A percentile compares a stretch with the other conserved stretches of the same genome.
Conservation (phyloP, 2,329 filamentous ascomycete species). For the Alternaria viburni region DNA sequence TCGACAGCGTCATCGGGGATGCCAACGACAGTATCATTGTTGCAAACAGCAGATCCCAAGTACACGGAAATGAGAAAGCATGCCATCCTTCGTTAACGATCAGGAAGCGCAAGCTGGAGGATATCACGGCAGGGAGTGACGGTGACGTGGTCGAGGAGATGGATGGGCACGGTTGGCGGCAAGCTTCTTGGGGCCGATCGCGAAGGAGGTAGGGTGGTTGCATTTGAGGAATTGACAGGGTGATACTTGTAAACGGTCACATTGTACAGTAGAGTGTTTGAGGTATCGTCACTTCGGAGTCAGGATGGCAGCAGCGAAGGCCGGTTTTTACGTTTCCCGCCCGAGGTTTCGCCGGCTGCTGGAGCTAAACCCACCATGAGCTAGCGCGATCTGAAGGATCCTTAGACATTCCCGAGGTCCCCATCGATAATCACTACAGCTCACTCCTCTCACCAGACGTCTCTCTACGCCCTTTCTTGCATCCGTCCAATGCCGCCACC, state of each 20-base stretch:
- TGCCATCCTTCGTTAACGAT: neutral
- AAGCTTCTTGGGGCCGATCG: neutral
- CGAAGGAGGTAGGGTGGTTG: neutral
- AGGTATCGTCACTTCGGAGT: neutral
- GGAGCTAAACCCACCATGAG: fast-evolving
- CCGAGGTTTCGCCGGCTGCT: fast-evolving
- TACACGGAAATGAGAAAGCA: neutral
- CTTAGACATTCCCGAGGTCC: too few relatives aligned
- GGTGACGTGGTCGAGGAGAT: neutral
- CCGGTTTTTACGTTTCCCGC: neutral
- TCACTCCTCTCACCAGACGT: slow-evolving; percentile 7
- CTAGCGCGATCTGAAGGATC: neutral
- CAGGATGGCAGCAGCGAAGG: neutral
- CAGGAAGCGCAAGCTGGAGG: neutral
- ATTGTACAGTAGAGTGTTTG: neutral
- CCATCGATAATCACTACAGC: slow-evolving; percentile 6
- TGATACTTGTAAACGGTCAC: neutral
- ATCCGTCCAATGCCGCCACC: neutral
- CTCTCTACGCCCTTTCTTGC: too few relatives aligned
- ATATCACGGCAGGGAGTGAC: neutral
- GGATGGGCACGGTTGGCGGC: neutral
- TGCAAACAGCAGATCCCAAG: too few relatives aligned
- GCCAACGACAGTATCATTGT: neutral
- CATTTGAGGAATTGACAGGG: fast-evolving
- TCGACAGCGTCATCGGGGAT: neutral